Evolutionary conservation across 208 protist species (phyloP), one percentile per base, ranked within the genome.

Genomic region (Crithidia bombi): DNA sequence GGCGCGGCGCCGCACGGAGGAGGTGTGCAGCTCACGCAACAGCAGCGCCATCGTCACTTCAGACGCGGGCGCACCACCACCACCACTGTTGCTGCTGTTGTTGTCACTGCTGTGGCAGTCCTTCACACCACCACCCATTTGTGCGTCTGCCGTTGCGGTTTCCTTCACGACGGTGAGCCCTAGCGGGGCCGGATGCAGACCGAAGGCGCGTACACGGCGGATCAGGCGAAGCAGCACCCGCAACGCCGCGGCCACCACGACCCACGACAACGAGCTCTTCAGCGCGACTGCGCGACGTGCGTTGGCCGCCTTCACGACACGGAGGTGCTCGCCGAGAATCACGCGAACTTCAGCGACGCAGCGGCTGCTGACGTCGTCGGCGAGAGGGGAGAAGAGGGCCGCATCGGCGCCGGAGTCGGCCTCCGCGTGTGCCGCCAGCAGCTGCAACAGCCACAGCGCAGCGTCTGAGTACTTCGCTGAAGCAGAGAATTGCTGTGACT

Each of bases 311-410:
- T 85, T 84, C 39, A 97, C 83, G 14, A 84, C 74, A 30, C 89
- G 83, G 35, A 92, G 82, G 74, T 95, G 89, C 56, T 95, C 86
- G 21, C 63, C 51, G 2, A 97, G 59, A 12, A 87, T 71, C 7
- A 68, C 55, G 30, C 81, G 77, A 17, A 95, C 77, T 70, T 95
- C 86, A 12, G 78, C 59, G 17, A 93, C 83, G 51, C 84, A 92
- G 14, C 81, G 75, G 38, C 73, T 57, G 62, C 92, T 72, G 10
- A 97, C 89, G 75, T 97, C 92, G 62, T 94, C 89, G 28, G 81
- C 65, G 38, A 97, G 75, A 19, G 88, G 89, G 19, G 85, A 81
- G 73, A 89, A 97, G 33, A 97, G 84, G 23, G 46, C 63, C 78
- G 66, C 50, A 38, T 73, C 39, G 44, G 32, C 47, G 28, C 69